Evolutionary conservation across 2,329 filamentous ascomycete species (phyloP).

Genomic region (Microdochium bolleyi): DNA sequence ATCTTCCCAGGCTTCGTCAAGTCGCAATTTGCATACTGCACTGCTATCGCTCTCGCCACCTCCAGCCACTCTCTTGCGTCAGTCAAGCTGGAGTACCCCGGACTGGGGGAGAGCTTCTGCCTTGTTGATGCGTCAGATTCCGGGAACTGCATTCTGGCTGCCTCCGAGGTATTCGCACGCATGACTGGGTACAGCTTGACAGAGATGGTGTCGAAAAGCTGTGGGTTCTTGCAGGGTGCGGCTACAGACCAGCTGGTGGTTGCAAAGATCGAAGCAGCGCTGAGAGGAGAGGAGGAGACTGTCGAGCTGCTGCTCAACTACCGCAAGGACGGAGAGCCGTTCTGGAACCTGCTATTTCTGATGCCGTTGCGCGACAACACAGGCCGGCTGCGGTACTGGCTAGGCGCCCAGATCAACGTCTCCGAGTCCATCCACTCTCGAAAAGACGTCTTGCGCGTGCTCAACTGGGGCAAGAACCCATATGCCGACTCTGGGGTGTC

Average conservation of each 20-base stretch:
- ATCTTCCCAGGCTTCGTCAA: slow-evolving; percentile 46
- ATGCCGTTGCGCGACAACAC: slow-evolving; percentile 40
- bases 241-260: slow-evolving; percentile 34
- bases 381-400: slow-evolving; percentile 41
- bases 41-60: slow-evolving; percentile 26
- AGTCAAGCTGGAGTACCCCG: slow-evolving; percentile 33
- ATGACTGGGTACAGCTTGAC: slow-evolving; percentile 38
- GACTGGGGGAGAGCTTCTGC: slow-evolving; percentile 51
- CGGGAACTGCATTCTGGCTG: slow-evolving; percentile 41
- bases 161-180: slow-evolving; percentile 42
- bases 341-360: slow-evolving; percentile 49
- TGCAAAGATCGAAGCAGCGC: slow-evolving; percentile 23
- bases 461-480: slow-evolving; percentile 29
- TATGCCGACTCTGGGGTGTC: slow-evolving; percentile 17
- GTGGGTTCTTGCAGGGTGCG: slow-evolving; percentile 39
- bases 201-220: slow-evolving; percentile 41
- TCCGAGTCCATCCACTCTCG: slow-evolving; percentile 42
- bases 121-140: slow-evolving; percentile 41
- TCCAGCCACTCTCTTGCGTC: slow-evolving; percentile 16
- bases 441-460: slow-evolving; percentile 40
- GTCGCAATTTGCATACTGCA: slow-evolving; percentile 38
- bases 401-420: slow-evolving; percentile 50
- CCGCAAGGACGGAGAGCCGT: slow-evolving; percentile 39
- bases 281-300: slow-evolving; percentile 18
- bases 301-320: slow-evolving; percentile 45